phyloP scores from a whole-genome alignment of 768 basidiomycete species.

The Serendipita sp. region DNA sequence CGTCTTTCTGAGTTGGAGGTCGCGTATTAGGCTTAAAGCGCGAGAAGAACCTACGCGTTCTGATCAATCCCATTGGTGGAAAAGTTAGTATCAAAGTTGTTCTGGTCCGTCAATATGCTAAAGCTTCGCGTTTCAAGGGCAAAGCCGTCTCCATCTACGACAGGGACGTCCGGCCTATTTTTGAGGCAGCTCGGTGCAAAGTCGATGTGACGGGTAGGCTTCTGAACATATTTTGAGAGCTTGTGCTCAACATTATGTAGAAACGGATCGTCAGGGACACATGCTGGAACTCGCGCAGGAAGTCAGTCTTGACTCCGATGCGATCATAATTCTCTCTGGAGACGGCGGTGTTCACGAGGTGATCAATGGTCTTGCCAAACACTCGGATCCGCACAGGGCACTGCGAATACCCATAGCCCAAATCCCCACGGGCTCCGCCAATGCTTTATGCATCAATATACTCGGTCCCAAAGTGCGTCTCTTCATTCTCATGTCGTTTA shows the following conservation, averaged over 20 bases:
- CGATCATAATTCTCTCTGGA: constrained; percentile 60
- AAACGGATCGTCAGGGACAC: constrained; percentile 47
- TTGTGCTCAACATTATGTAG: constrained; percentile 23
- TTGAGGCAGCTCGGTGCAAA: constrained; percentile 47
- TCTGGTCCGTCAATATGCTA: not conserved
- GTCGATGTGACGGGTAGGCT: constrained; percentile 47
- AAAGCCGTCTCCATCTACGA: constrained; percentile 39
- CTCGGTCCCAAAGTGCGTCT: constrained; percentile 44
- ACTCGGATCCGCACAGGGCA: constrained; percentile 41
- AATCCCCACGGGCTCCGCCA: constrained; percentile 72
- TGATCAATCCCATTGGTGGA: constrained; percentile 75
- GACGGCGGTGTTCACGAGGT: constrained; percentile 77
- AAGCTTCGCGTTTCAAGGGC: constrained; percentile 29
- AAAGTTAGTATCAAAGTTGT: constrained; percentile 29
- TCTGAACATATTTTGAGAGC: not conserved
- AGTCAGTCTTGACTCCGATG: constrained; percentile 49
- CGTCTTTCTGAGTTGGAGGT: not conserved
- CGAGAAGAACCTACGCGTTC: constrained; percentile 40
- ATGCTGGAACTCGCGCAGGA: constrained; percentile 47
- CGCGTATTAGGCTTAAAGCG: constrained; percentile 33
- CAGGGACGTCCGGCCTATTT: constrained; percentile 52
- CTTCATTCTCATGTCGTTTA: not conserved
- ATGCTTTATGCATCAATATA: constrained; percentile 58
- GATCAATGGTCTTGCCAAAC: constrained; percentile 65
- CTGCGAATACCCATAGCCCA: constrained; percentile 57